Base-by-base conservation (phyloP, 129 eudicot genomes). In the Dittrichia graveolens region DNA sequence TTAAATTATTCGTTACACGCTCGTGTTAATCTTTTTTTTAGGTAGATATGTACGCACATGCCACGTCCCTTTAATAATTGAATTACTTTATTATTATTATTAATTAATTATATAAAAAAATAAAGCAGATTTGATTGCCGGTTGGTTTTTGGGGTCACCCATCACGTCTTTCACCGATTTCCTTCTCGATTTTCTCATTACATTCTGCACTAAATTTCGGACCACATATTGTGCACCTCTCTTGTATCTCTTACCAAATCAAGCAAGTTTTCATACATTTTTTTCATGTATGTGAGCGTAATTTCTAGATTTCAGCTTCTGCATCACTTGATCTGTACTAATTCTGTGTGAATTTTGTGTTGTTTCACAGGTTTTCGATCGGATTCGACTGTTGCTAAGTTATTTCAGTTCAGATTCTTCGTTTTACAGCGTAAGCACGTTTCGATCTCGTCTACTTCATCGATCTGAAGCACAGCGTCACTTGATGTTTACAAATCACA, bases 191-290 rank as follows among this genome's bases (percentile, higher is more conserved):
- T 69, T 38, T 65, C n/a, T 7, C 39, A 11, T 45, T 44, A 43
- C 70, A 65, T 65, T 16, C 64, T n/a, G 38, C 74, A 38, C 56
- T 69, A 69, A 34, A 55, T 69, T 69, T 15, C 74, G 48, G 62
- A 54, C 64, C 63, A 53, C 15, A 69, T 38, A 39, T 44, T 65
- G 15, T 65, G 55, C 55, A 44, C 44, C 48, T 65, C 56, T 46
- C 71, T 18, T 6, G 2, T 9, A 34, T 59, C 3, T 6, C 65
- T 35, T 37, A 42, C 68, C 68, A 39, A 41, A 41, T 64, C 3
- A 12, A 43, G 49, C 49, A 7, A 8, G 4, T 40, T 62, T 15
- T 15, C 7, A 3, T 16, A n/a, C 37, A 42, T 16, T 15, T 42
- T 42, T 8, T 42, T 8, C 69, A 43, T 42, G 38, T 16, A 63